Evolutionary conservation across 2,329 filamentous ascomycete genomes (phyloP).

Genomic region (Atkinsonella texensis): DNA sequence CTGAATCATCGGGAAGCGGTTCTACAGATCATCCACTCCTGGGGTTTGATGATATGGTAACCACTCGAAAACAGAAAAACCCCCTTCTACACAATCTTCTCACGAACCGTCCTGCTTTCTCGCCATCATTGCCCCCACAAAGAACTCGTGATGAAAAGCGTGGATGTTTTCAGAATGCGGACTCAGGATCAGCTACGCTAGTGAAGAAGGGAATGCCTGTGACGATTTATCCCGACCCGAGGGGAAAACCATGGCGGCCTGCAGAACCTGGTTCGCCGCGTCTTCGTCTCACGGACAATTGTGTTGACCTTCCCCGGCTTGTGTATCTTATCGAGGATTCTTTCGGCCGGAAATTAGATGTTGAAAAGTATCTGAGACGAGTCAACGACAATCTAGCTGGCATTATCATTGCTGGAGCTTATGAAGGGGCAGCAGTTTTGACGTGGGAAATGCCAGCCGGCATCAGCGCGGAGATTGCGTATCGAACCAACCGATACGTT

Average conservation of each 20-base stretch:
- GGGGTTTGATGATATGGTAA: conserved; percentile 36
- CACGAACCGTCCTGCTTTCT: conserved; percentile 87
- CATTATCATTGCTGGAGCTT: conserved; percentile 88
- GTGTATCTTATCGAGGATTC: conserved; percentile 88
- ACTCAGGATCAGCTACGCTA: conserved; percentile 54
- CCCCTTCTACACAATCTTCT: conserved; percentile 90
- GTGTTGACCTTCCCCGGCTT: conserved; percentile 72
- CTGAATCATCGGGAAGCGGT: background rate
- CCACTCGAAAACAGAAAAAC: conserved; percentile 51
- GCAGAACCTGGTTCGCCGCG: conserved; percentile 46
- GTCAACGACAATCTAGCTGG: conserved; percentile 74
- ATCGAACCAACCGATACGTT: conserved; percentile 53
- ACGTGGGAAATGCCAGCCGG: conserved; percentile 79
- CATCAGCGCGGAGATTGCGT: conserved; percentile 40
- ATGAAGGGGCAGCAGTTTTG: conserved; percentile 87
- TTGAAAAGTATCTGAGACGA: conserved; percentile 70
- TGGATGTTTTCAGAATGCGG: conserved; percentile 19
- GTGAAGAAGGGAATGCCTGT: conserved; percentile 87
- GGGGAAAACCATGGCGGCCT: conserved; percentile 56
- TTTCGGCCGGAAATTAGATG: conserved; percentile 74
- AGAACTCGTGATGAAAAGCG: conserved; percentile 35
- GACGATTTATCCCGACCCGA: conserved; percentile 68
- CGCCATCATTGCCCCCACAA: conserved; percentile 73
- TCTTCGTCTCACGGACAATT: conserved; percentile 63
- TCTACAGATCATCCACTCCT: conserved; percentile 39